A percentile compares a stretch with the other conserved stretches of the same genome.
phyloP scores from a whole-genome alignment of 768 basidiomycete genomes.

The Amanita molliuscula region DNA sequence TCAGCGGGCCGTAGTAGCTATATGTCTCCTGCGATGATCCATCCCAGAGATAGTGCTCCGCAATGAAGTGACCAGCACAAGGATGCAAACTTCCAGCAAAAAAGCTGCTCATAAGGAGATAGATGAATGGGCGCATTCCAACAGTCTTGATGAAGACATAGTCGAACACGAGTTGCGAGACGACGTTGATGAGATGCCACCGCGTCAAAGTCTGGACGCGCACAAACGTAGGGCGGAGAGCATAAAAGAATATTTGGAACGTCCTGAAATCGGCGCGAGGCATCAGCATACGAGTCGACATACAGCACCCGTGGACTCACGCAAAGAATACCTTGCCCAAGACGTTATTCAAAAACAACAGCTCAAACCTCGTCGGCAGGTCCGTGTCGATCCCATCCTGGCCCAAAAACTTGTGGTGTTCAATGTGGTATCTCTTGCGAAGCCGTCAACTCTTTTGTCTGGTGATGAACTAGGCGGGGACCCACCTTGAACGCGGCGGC shows the following conservation, averaged over 20 bases:
- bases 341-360: slow-evolving; percentile 85
- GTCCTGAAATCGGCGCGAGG: slow-evolving; percentile 40
- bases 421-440: slow-evolving; percentile 77
- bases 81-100: slow-evolving; percentile 96
- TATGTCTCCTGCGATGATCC: slow-evolving; percentile 92
- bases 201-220: slow-evolving; percentile 68
- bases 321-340: slow-evolving; percentile 98
- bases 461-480: not conserved
- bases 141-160: slow-evolving; percentile 41
- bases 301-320: slow-evolving; percentile 38
- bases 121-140: slow-evolving; percentile 49
- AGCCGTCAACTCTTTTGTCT: not conserved
- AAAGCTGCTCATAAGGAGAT: slow-evolving; percentile 84
- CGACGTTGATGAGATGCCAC: slow-evolving; percentile 81
- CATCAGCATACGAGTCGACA: not conserved
- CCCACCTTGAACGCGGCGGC: slow-evolving; percentile 88
- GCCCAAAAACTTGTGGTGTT: slow-evolving; percentile 93
- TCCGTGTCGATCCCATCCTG: slow-evolving; percentile 97
- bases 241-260: slow-evolving; percentile 98
- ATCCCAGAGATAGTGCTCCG: slow-evolving; percentile 94
- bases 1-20: slow-evolving; percentile 91
- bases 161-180: slow-evolving; percentile 63
- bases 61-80: slow-evolving; percentile 95
- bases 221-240: slow-evolving; percentile 89
- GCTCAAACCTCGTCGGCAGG: slow-evolving; percentile 79